Conservation (phyloP, 2,329 filamentous ascomycete species). For the Raffaelea ambrosiae region DNA sequence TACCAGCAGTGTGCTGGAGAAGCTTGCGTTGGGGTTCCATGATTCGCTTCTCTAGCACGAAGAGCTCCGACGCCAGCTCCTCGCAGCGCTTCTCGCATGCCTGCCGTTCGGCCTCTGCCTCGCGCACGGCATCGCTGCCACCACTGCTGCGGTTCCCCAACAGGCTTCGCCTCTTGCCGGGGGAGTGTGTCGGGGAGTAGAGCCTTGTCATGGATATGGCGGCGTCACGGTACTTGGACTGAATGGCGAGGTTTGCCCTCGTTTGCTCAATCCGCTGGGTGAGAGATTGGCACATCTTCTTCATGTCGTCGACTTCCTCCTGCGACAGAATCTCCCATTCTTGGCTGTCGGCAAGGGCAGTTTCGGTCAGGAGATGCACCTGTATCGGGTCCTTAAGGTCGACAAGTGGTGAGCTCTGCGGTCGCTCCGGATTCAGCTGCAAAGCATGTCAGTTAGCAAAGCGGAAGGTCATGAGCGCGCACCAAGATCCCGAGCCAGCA, state of each 20-base stretch:
- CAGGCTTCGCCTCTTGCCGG: conserved; percentile 38
- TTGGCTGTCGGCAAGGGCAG: conserved; percentile 80
- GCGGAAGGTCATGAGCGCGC: not conserved
- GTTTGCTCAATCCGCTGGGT: conserved; percentile 72
- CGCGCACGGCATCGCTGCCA: conserved; percentile 38
- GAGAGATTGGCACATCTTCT: conserved; percentile 72
- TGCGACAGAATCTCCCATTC: conserved; percentile 79
- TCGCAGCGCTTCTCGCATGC: conserved; percentile 76
- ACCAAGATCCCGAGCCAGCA: not conserved
- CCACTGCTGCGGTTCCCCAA: conserved; percentile 41
- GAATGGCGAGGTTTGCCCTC: conserved; percentile 74
- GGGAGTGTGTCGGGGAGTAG: conserved; percentile 44
- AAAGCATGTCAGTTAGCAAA: not conserved
- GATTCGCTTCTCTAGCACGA: conserved; percentile 66
- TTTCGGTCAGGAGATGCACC: conserved; percentile 88
- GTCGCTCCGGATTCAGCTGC: conserved; percentile 42
- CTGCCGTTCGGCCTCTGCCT: conserved; percentile 67
- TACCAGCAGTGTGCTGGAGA: conserved; percentile 83
- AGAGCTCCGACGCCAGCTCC: conserved; percentile 72
- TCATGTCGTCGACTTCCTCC: conserved; percentile 84
- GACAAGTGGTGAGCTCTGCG: conserved; percentile 47
- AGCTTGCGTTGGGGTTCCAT: conserved; percentile 68
- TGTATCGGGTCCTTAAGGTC: conserved; percentile 67
- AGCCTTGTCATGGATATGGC: conserved; percentile 78
- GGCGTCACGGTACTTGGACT: conserved; percentile 91